Evolutionary conservation across 768 basidiomycete genomes (phyloP).

Genomic region (Inosperma sp.): DNA sequence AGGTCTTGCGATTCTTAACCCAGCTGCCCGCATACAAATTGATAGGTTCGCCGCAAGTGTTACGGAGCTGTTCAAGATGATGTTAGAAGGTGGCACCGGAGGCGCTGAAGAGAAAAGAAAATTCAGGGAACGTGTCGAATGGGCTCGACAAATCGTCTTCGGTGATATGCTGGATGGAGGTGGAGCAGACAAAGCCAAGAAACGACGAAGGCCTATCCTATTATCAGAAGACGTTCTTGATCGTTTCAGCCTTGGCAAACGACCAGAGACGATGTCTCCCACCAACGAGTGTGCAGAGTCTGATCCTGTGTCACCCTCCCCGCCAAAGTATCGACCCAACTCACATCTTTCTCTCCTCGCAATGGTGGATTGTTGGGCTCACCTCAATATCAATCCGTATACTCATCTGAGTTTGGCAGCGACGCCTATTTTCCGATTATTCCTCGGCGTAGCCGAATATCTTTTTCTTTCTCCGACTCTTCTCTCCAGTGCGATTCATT

Average conservation of each 20-base stretch:
- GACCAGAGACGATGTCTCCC: constrained; percentile 4
- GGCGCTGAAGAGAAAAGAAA: constrained; percentile 36
- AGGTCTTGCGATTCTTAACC: constrained; percentile 96
- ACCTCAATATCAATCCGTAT: constrained; percentile 81
- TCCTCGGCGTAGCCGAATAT: constrained; percentile 96
- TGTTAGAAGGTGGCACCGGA: constrained; percentile 59
- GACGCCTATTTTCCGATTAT: constrained; percentile 93
- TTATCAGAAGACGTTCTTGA: constrained; percentile 83
- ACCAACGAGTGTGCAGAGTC: neutral
- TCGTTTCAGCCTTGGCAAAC: constrained; percentile 75
- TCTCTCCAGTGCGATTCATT: constrained; percentile 48
- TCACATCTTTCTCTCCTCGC: constrained; percentile 92
- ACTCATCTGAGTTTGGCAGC: constrained; percentile 89
- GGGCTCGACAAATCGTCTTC: constrained; percentile 75
- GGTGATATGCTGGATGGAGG: constrained; percentile 29
- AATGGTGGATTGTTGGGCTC: constrained; percentile 98
- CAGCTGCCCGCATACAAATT: constrained; percentile 82
- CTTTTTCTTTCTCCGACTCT: constrained; percentile 71
- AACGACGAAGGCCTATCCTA: constrained; percentile 59
- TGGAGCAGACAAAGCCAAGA: constrained; percentile 18
- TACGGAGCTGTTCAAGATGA: constrained; percentile 92
- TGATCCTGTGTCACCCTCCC: constrained; percentile 32
- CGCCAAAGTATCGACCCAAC: constrained; percentile 53
- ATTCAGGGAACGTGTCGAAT: constrained; percentile 68
- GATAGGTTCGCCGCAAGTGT: constrained; percentile 83